Base-by-base conservation (phyloP, 805 yeast genomes). In the Yamadazyma scolyti region DNA sequence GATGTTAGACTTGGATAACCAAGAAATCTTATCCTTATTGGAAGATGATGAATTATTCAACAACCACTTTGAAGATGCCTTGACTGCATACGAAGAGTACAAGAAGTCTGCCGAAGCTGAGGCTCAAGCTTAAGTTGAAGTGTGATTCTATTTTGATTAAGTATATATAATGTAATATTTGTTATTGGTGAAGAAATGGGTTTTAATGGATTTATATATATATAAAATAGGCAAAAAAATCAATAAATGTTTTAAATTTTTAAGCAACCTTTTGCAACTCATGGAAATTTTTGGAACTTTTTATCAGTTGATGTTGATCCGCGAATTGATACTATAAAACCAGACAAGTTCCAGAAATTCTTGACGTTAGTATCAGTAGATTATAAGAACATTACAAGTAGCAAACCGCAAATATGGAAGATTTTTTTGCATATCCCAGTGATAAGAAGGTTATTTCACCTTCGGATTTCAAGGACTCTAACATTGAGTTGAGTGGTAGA, bases 1-100 rank as follows among this genome's bases (percentile, higher is more conserved):
- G 97, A 79, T 93, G 73, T 77, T 93, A 58, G 96, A 89, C 60
- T 79, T 90, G 79, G 94, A 88, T 58, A 85, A 84, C 67, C 78
- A 78, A 54, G 96, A 90, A 70, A 84, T 93, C 52, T 68, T 89
- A 55, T 82, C 83, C 41, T 74, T 90, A 61, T 77, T 87, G 62
- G 94, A 86, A 57, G 93, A 89, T 61, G 96, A 87, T 45, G 88
- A 79, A 51, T 76, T 82, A 49, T 85, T 93, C 73, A 80, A 81
- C 71, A 78, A 79, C 62, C 95, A 88, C 64, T 87, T 90, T 58
- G 82, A 82, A 52, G 97, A 90, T 65, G 98, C 98, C 48, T 77
- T 82, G 51, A 77, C 82, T 66, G 97, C 97, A 57, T 90, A 86
- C 68, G 88, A 86, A 69, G 86, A 83, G 56, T 89, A 82, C 77